A percentile compares a stretch with the other conserved stretches of the same genome.
Evolutionary conservation across 176 grass and related monocot species (phyloP).

Genomic region (Carex scoparia): DNA sequence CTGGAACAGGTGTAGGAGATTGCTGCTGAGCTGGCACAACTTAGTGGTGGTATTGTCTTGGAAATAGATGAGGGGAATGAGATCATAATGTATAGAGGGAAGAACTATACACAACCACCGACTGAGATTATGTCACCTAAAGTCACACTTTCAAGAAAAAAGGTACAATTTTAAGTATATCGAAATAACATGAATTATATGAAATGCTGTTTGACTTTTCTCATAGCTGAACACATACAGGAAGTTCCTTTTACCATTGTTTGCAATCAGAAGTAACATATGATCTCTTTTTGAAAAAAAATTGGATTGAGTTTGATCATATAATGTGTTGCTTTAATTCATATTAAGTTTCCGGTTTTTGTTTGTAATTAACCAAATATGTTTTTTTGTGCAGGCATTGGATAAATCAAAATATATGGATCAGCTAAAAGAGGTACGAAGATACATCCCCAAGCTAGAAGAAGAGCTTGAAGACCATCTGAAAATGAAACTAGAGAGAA

Average conservation of each 20-base stretch:
- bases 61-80: slow-evolving; percentile 77
- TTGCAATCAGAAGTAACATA: not conserved
- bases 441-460: slow-evolving; percentile 82
- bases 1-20: slow-evolving; percentile 87
- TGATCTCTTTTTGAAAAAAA: not conserved
- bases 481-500: slow-evolving; percentile 63
- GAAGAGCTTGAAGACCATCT: slow-evolving; percentile 73
- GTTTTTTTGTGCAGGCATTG: slow-evolving; percentile 54
- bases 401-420: slow-evolving; percentile 93
- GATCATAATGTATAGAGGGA: slow-evolving; percentile 97
- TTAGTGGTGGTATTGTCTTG: slow-evolving; percentile 91
- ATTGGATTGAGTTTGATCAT: not conserved
- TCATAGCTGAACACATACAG: not conserved
- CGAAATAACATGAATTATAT: not conserved
- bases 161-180: slow-evolving; percentile 27
- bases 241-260: not conserved
- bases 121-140: slow-evolving; percentile 95
- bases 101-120: slow-evolving; percentile 93
- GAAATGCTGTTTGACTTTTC: not conserved
- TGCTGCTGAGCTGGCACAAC: slow-evolving; percentile 61
- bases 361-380: not conserved
- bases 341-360: not conserved
- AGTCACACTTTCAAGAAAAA: slow-evolving; percentile 78
- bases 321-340: not conserved
- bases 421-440: slow-evolving; percentile 43